Base-by-base conservation (phyloP, 176 grass and related monocot species). In the Poa pratensis region DNA sequence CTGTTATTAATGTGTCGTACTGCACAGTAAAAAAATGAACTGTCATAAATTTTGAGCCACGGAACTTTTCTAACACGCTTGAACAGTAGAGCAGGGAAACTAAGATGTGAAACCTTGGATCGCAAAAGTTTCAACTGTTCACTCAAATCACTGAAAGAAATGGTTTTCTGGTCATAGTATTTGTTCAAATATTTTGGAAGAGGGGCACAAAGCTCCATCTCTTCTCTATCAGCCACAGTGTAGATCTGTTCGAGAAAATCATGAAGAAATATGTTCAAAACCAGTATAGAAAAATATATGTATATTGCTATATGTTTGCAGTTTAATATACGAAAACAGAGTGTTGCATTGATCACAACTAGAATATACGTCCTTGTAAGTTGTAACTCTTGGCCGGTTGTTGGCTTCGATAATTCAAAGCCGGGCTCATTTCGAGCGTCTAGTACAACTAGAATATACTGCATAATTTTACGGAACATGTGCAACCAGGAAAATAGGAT, bases 141-240 rank as follows among this genome's bases (percentile, higher is more conserved):
- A 81, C 81, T 81, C 30, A 97, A 77, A 71, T 88, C 86, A 73
- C 92, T 82, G 75, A 92, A 88, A 53, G 62, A 66, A 77, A 92
- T 58, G 13, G 40, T 66, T 55, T 83, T 94, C 13, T 84, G 50
- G 35, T 88, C 87, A 87, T 93, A 97, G 78, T 90, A 97, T 90
- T 34, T 77, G 37, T 57, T 86, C 52, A 97, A 84, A 72, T 90
- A 87, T 90, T 82, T 83, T 83, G 92, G 85, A 32, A 66, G 78
- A 90, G 90, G 95, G 88, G 92, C 87, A 80, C 82, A 90, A 59
- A 77, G 23, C 23, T 94, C 79, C 63, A 95, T 87, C 85, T 95
- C 89, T 49, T 86, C 85, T 86, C 92, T 93, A 80, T 95, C 89
- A 34, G 42, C 69, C 45, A 90, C 67, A 46, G 91, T 82, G 77